Evolutionary conservation across 805 yeast genomes (phyloP).

Genomic region (Ogataea pignaliae): DNA sequence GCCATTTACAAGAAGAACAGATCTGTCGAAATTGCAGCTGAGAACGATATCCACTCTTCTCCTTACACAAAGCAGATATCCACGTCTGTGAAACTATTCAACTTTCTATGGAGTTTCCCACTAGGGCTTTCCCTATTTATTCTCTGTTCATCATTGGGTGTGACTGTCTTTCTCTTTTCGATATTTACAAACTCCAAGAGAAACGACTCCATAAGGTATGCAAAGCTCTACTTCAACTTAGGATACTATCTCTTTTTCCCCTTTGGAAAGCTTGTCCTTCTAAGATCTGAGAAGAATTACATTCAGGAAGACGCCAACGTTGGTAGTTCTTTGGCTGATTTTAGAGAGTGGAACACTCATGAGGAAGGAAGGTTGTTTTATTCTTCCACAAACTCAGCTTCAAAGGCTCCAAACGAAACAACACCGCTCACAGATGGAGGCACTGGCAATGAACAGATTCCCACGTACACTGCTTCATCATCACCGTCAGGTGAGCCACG

Average conservation of each 20-base stretch:
- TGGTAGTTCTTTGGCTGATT: conserved; percentile 81
- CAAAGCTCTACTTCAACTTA: conserved; percentile 52
- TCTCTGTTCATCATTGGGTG: conserved; percentile 48
- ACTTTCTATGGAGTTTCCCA: conserved; percentile 67
- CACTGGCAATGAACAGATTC: background rate
- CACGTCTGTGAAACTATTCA: conserved; percentile 61
- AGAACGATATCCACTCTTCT: conserved; percentile 86
- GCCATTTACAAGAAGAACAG: conserved; percentile 90
- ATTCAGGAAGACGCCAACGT: conserved; percentile 82
- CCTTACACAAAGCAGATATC: conserved; percentile 45
- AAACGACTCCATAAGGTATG: conserved; percentile 55
- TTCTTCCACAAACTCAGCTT: conserved; percentile 47
- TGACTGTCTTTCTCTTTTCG: conserved; percentile 40
- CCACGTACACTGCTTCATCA: background rate
- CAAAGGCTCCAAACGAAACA: conserved; percentile 11
- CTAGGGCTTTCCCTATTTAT: conserved; percentile 62
- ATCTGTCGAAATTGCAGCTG: conserved; percentile 88
- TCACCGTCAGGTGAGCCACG: background rate
- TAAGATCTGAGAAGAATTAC: conserved; percentile 75
- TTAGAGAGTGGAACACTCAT: conserved; percentile 81
- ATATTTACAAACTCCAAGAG: conserved; percentile 40
- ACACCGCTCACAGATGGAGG: conserved; percentile 14
- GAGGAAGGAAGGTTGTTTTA: conserved; percentile 77
- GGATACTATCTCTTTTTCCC: conserved; percentile 78
- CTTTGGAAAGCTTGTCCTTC: conserved; percentile 83